Evolutionary conservation across 1,284 basidiomycete genomes (phyloP).

Genomic region (Irpex rosettiformis): DNA sequence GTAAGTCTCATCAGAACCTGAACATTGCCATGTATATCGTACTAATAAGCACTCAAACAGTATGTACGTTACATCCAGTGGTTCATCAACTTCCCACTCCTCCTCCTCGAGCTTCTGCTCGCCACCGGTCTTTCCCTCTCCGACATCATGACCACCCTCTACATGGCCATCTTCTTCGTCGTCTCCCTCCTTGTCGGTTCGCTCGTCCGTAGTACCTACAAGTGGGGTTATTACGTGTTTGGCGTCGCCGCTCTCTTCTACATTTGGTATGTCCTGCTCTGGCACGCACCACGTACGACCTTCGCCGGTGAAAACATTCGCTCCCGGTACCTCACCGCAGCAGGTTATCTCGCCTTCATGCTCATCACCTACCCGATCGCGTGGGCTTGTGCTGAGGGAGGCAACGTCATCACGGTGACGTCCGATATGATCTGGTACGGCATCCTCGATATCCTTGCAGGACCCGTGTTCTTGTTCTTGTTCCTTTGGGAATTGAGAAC

Average conservation of each 20-base stretch:
- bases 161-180: constrained; percentile 50
- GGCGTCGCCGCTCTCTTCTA: constrained; percentile 43
- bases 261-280: constrained; percentile 39
- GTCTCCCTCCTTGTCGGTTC: constrained; percentile 48
- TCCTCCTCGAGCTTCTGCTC: constrained; percentile 50
- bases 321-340: constrained; percentile 36
- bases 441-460: constrained; percentile 54
- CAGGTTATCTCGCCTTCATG: constrained; percentile 43
- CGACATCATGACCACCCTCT: constrained; percentile 49
- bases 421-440: constrained; percentile 57
- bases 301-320: constrained; percentile 35
- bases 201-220: constrained; percentile 47
- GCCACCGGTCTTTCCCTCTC: constrained; percentile 49
- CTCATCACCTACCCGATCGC: constrained; percentile 49
- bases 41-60: constrained; percentile 20
- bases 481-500: constrained; percentile 28
- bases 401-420: constrained; percentile 40
- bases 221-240: constrained; percentile 48
- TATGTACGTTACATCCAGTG: constrained; percentile 54
- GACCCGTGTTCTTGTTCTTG: constrained; percentile 41
- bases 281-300: constrained; percentile 29
- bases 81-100: constrained; percentile 54
- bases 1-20: constrained; percentile 29
- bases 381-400: constrained; percentile 46
- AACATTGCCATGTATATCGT: neutral